Conservation (phyloP, 2,329 filamentous ascomycete genomes). For the Metarhizium rileyi region DNA sequence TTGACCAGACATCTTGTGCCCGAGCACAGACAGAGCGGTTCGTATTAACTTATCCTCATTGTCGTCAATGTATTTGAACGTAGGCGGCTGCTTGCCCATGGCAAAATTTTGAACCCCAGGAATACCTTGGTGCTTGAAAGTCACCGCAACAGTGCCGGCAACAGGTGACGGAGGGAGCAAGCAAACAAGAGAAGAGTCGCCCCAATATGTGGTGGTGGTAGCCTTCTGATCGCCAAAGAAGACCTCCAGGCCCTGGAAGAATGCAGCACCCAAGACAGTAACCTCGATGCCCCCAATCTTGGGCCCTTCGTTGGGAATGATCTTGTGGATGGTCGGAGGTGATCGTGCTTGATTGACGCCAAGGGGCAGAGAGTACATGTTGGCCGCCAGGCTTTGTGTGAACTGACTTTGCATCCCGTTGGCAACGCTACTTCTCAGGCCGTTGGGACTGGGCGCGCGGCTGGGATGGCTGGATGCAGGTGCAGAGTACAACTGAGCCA, state of each 20-base stretch:
- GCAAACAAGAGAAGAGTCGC: slow-evolving; percentile 69
- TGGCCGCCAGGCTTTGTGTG: slow-evolving; percentile 36
- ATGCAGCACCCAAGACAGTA: slow-evolving; percentile 70
- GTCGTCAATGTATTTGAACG: slow-evolving; percentile 68
- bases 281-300: slow-evolving; percentile 80
- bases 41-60: slow-evolving; percentile 60
- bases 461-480: slow-evolving; percentile 65
- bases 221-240: slow-evolving; percentile 64
- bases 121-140: slow-evolving; percentile 48
- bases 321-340: slow-evolving; percentile 61
- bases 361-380: slow-evolving; percentile 41
- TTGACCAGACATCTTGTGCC: slow-evolving; percentile 54
- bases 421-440: slow-evolving; percentile 36
- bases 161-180: slow-evolving; percentile 61
- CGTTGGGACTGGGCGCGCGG: slow-evolving; percentile 64
- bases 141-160: slow-evolving; percentile 60
- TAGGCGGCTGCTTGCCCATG: slow-evolving; percentile 32
- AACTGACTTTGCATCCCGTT: slow-evolving; percentile 33
- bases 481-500: slow-evolving; percentile 60
- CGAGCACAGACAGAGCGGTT: slow-evolving; percentile 54
- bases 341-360: slow-evolving; percentile 36
- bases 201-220: slow-evolving; percentile 71
- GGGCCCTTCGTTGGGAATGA: slow-evolving; percentile 75
- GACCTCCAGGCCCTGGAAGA: slow-evolving; percentile 67
- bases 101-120: slow-evolving; percentile 26